These are phyloP conservation scores for Juglanconis oblonga DNA, from an alignment of 2,329 filamentous ascomycete species.

Conservation along the genomic window DNA sequence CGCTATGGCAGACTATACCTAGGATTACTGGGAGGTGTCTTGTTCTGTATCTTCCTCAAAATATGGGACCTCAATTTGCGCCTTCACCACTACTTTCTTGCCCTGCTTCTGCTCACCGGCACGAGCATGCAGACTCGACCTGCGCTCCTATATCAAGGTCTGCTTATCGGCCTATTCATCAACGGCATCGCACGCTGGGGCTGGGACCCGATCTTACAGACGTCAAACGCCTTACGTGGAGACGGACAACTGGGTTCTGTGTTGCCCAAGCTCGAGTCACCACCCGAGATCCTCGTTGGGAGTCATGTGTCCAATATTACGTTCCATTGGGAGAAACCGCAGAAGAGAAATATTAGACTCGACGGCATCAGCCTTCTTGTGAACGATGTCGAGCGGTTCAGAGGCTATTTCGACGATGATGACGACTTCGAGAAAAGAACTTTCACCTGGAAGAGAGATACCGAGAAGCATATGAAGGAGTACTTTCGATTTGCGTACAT, in stretches of 20 bases:
- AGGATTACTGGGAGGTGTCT: constrained; percentile 62
- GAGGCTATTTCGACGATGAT: constrained; percentile 64
- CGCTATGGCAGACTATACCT: constrained; percentile 76
- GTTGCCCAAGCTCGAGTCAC: constrained; percentile 50
- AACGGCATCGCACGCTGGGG: constrained; percentile 94
- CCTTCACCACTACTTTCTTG: constrained; percentile 94
- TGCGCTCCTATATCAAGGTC: constrained; percentile 80
- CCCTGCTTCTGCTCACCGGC: constrained; percentile 79
- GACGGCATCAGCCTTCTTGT: constrained; percentile 79
- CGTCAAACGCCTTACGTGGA: constrained; percentile 67
- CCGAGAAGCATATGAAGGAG: constrained; percentile 49
- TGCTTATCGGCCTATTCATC: constrained; percentile 87
- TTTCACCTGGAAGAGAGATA: constrained; percentile 60
- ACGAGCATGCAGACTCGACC: constrained; percentile 86
- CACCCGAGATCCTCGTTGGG: constrained; percentile 45
- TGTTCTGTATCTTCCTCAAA: constrained; percentile 70
- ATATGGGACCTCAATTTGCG: constrained; percentile 66
- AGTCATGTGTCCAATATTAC: constrained; percentile 61
- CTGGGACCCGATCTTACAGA: constrained; percentile 86
- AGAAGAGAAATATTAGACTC: constrained; percentile 45
- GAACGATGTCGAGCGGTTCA: constrained; percentile 80
- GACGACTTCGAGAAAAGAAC: constrained; percentile 34
- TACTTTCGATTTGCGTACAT: constrained; percentile 79
- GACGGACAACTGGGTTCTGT: constrained; percentile 62
- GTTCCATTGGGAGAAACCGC: constrained; percentile 51